phyloP scores from a whole-genome alignment of 2,329 filamentous ascomycete species.

The Microcyclospora tardicrescens region DNA sequence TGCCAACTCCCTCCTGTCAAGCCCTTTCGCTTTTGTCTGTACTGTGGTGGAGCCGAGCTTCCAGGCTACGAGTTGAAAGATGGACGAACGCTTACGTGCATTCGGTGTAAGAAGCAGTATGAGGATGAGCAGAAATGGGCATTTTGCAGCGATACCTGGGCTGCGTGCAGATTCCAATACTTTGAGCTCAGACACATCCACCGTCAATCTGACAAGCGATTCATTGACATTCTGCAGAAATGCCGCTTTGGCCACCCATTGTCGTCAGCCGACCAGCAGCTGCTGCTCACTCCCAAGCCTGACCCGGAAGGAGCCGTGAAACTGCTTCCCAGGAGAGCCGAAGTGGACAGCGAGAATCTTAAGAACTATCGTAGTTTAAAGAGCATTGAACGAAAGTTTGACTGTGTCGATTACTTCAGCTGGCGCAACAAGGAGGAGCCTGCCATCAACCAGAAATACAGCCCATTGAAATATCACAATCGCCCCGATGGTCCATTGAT shows the following conservation, averaged over 20 bases:
- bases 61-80: not conserved
- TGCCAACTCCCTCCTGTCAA: constrained; percentile 47
- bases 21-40: constrained; percentile 39
- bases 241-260: constrained; percentile 37
- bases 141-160: constrained; percentile 44
- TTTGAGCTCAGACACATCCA: constrained; percentile 43
- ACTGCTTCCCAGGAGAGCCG: constrained; percentile 29
- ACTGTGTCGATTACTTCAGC: constrained; percentile 16
- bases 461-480: constrained; percentile 3
- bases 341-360: constrained; percentile 9
- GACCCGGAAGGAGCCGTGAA: constrained; percentile 32
- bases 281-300: constrained; percentile 34
- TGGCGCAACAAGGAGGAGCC: constrained; percentile 12
- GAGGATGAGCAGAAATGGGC: constrained; percentile 43
- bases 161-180: constrained; percentile 38
- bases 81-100: constrained; percentile 1
- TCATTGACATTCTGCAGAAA: constrained; percentile 44
- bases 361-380: constrained; percentile 21
- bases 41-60: constrained; percentile 3
- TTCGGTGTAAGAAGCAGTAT: constrained; percentile 1
- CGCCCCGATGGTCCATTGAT: constrained; percentile 7
- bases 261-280: constrained; percentile 22
- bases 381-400: constrained; percentile 1
- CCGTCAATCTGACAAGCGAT: constrained; percentile 41
- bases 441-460: constrained; percentile 3